Percentiles rank a stretch among this genome's conserved stretches.
Evolutionary conservation across 2,329 filamentous ascomycete genomes (phyloP).

Genomic region (Penicillium sp.): DNA sequence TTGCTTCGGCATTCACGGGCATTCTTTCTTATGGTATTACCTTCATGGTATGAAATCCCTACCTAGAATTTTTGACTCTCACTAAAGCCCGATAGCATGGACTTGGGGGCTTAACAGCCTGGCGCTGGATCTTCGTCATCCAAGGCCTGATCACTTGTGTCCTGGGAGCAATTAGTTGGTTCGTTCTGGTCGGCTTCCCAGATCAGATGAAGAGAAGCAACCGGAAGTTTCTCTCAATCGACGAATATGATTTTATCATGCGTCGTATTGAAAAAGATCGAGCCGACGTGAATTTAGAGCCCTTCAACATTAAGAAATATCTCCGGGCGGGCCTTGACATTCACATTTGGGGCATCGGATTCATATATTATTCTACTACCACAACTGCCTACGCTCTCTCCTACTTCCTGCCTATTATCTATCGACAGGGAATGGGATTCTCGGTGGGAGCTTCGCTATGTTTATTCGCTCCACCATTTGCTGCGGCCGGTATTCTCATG

Average conservation of each 20-base stretch:
- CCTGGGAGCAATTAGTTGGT: conserved; percentile 57
- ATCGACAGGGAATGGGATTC: conserved; percentile 32
- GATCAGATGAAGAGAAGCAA: conserved; percentile 54
- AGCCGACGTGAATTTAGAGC: conserved; percentile 53
- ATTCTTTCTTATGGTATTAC: conserved; percentile 14
- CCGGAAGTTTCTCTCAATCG: conserved; percentile 54
- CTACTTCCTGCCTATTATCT: conserved; percentile 25
- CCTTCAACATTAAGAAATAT: conserved; percentile 57
- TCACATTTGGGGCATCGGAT: conserved; percentile 63
- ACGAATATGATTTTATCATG: conserved; percentile 49
- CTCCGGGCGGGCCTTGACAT: conserved; percentile 54
- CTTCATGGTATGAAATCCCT: conserved; percentile 28
- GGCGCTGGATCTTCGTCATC: conserved; percentile 69
- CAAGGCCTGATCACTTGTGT: conserved; percentile 57
- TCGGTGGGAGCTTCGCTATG: conserved; percentile 29
- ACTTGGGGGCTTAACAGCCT: conserved; percentile 55
- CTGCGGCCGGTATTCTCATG: conserved; percentile 29
- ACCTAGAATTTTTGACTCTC: background rate
- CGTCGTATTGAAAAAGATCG: conserved; percentile 60
- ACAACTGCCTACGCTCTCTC: conserved; percentile 23
- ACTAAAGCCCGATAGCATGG: conserved; percentile 25
- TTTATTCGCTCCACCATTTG: conserved; percentile 33
- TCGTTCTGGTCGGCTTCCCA: conserved; percentile 67
- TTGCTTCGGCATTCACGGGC: conserved; percentile 8
- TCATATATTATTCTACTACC: conserved; percentile 30